phyloP scores from a whole-genome alignment of 768 basidiomycete genomes.

The Mycena metata region DNA sequence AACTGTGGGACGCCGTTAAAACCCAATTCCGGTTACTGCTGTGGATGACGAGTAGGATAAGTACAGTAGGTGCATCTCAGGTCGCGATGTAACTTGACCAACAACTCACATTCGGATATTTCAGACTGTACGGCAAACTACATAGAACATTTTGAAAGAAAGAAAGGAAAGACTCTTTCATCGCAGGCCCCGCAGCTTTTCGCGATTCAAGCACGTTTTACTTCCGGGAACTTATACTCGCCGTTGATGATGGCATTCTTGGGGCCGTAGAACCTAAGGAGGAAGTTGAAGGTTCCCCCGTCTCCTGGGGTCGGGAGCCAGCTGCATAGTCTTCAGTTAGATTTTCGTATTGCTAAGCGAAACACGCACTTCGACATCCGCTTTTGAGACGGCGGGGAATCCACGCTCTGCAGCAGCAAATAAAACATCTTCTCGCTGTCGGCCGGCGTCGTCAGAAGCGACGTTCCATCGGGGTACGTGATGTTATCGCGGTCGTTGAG shows the following conservation, averaged over 20 bases:
- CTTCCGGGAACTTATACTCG: conserved; percentile 7
- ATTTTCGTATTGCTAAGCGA: not conserved
- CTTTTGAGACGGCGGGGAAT: not conserved
- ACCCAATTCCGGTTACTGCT: too few relatives aligned
- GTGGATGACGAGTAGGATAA: too few relatives aligned
- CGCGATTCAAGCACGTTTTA: too few relatives aligned
- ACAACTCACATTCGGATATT: too few relatives aligned
- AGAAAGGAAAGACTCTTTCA: too few relatives aligned
- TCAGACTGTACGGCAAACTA: too few relatives aligned
- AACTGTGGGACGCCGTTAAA: too few relatives aligned
- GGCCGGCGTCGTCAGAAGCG: not conserved
- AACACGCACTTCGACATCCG: conserved; percentile 21
- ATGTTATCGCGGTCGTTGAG: conserved; percentile 22
- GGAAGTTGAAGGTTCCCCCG: not conserved
- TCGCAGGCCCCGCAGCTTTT: too few relatives aligned
- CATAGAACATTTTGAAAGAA: too few relatives aligned
- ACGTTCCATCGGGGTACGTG: conserved; percentile 24
- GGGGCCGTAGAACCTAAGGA: conserved; percentile 9
- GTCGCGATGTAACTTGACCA: too few relatives aligned
- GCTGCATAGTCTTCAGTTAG: not conserved
- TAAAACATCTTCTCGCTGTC: conserved; percentile 8
- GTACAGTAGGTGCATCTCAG: too few relatives aligned
- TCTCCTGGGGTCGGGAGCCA: conserved; percentile 12
- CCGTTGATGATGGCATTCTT: not conserved
- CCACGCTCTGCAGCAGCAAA: conserved; percentile 15